Conservation (phyloP, 2,329 filamentous ascomycete species). For the Cryphonectria parasitica region DNA sequence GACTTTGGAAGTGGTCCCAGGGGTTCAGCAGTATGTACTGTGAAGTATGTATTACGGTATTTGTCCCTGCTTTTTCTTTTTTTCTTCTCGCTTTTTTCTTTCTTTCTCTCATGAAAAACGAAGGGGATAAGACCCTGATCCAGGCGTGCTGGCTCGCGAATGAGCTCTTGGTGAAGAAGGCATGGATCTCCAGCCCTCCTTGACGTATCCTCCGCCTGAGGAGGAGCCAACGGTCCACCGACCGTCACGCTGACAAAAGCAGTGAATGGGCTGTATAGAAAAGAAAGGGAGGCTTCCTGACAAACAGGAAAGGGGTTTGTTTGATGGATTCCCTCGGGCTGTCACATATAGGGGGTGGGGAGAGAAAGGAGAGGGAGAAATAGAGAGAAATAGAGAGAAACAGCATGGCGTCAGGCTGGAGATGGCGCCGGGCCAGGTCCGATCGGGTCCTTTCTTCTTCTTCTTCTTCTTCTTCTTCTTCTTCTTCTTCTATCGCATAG, state of each 20-base stretch:
- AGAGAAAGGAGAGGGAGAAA: no score
- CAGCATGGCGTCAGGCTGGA: constrained; percentile 6
- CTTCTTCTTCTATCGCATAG: no score
- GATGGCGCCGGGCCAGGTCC: neutral
- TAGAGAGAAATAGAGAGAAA: neutral
- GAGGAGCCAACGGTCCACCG: constrained; percentile 10
- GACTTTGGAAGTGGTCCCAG: constrained; percentile 11
- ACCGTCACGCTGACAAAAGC: constrained; percentile 6
- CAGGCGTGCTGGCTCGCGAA: neutral
- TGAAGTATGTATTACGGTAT: neutral
- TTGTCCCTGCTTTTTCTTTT: neutral
- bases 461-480: no score
- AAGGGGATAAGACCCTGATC: neutral
- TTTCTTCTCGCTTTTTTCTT: neutral
- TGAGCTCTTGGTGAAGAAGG: neutral
- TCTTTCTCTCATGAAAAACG: neutral
- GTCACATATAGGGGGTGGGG: neutral
- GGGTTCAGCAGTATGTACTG: neutral
- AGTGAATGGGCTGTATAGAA: neutral
- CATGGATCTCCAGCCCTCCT: neutral
- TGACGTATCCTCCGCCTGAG: neutral
- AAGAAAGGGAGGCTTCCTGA: neutral
- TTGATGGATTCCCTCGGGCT: neutral
- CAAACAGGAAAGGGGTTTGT: neutral
- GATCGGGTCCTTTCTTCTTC: no score